A percentile compares a stretch with the other conserved stretches of the same genome.
Conservation (phyloP, 345 rosid genomes). For the Euphorbia tirucalli region DNA sequence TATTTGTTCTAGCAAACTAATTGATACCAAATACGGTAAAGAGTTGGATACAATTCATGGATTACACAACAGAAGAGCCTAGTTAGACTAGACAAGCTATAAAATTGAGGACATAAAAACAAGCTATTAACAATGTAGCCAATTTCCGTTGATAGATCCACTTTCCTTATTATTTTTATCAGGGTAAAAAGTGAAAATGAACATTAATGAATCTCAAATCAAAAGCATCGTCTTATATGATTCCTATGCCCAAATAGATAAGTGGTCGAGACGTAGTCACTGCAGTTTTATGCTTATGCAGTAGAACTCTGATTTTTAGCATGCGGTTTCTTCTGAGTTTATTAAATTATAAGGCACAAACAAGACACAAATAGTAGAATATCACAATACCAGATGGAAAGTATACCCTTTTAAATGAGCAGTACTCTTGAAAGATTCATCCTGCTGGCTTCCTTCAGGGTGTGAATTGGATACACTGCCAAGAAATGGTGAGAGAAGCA, state of each 20-base stretch:
- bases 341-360: background rate
- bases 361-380: background rate
- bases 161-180: background rate
- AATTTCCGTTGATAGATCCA: background rate
- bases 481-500: conserved; percentile 47
- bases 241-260: background rate
- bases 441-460: conserved; percentile 23
- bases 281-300: background rate
- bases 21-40: background rate
- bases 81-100: background rate
- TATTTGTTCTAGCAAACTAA: background rate
- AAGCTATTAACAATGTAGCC: background rate
- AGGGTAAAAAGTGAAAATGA: background rate
- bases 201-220: background rate
- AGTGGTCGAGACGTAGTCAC: background rate
- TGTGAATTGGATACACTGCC: conserved; percentile 26
- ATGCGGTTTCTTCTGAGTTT: background rate
- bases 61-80: background rate
- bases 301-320: background rate
- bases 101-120: background rate
- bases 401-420: conserved; percentile 35
- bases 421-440: conserved; percentile 24
- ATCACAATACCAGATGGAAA: conserved; percentile 1
- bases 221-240: background rate
- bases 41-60: background rate